phyloP scores from a whole-genome alignment of 2,329 filamentous ascomycete species.

The Thyridium curvatum region DNA sequence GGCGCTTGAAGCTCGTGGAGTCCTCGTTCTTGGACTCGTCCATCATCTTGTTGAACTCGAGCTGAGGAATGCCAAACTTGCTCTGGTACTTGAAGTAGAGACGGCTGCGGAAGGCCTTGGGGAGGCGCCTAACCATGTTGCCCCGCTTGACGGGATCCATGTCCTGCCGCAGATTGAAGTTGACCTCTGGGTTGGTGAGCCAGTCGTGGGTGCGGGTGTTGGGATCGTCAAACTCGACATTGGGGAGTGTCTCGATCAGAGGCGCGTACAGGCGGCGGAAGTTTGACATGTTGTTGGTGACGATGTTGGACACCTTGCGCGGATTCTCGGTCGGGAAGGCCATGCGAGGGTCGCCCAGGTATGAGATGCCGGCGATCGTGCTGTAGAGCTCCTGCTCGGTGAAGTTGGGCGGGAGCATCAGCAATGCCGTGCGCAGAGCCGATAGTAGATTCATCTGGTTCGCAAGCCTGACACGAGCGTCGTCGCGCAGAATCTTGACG shows the following conservation, averaged over 20 bases:
- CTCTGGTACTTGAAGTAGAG: constrained; percentile 94
- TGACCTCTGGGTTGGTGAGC: constrained; percentile 55
- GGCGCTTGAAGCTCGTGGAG: constrained; percentile 60
- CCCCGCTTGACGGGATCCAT: constrained; percentile 87
- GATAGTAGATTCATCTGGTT: constrained; percentile 96
- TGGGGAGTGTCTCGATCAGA: constrained; percentile 83
- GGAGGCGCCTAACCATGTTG: constrained; percentile 93
- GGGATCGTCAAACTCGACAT: constrained; percentile 69
- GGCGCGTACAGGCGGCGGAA: constrained; percentile 90
- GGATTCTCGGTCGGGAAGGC: constrained; percentile 82
- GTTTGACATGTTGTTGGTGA: constrained; percentile 82
- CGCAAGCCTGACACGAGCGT: constrained; percentile 83
- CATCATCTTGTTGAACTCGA: constrained; percentile 82
- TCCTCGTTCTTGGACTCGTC: constrained; percentile 67
- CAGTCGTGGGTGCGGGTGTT: constrained; percentile 53
- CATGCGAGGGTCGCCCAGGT: constrained; percentile 97
- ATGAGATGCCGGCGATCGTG: constrained; percentile 87
- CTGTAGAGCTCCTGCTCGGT: constrained; percentile 83
- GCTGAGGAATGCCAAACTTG: constrained; percentile 77
- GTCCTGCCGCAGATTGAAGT: constrained; percentile 73
- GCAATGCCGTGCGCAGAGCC: constrained; percentile 80
- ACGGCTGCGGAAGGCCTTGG: constrained; percentile 77
- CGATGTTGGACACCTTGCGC: constrained; percentile 89
- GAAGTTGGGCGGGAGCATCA: constrained; percentile 78
- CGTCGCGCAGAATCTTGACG: constrained; percentile 93